A percentile compares a stretch with the other conserved stretches of the same genome.
These are phyloP conservation scores for Aspergillus alliaceus DNA, from an alignment of 2,329 filamentous ascomycete genomes.

Conservation along the genomic window DNA sequence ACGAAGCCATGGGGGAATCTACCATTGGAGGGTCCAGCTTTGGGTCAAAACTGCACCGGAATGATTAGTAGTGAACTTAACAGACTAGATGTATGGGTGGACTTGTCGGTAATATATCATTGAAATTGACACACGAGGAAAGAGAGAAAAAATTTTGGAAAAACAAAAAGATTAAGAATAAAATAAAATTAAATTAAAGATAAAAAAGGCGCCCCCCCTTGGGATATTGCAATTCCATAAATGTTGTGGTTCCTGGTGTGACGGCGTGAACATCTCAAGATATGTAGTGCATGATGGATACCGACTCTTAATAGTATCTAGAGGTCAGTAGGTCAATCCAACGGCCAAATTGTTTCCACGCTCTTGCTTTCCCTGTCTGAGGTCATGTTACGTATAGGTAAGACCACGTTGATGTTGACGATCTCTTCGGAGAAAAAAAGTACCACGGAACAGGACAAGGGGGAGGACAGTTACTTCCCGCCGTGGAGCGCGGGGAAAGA, in stretches of 20 bases:
- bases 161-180: no score
- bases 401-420: neutral
- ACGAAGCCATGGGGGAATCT: neutral
- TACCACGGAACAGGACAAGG: conserved; percentile 33
- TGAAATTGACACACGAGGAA: no score
- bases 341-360: neutral
- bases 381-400: neutral
- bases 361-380: no score
- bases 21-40: neutral
- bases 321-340: neutral
- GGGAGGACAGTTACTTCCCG: conserved; percentile 31
- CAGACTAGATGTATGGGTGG: neutral
- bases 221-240: no score
- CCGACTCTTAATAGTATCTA: neutral
- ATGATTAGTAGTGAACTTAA: neutral
- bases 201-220: no score
- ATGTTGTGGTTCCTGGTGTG: no score
- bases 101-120: neutral
- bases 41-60: neutral
- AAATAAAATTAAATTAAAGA: no score
- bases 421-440: neutral
- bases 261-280: no score
- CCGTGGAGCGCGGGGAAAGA: conserved; percentile 14
- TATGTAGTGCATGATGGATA: neutral
- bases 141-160: no score